Base-by-base conservation (phyloP, 106 monocot species). In the Dioscorea zingiberensis region DNA sequence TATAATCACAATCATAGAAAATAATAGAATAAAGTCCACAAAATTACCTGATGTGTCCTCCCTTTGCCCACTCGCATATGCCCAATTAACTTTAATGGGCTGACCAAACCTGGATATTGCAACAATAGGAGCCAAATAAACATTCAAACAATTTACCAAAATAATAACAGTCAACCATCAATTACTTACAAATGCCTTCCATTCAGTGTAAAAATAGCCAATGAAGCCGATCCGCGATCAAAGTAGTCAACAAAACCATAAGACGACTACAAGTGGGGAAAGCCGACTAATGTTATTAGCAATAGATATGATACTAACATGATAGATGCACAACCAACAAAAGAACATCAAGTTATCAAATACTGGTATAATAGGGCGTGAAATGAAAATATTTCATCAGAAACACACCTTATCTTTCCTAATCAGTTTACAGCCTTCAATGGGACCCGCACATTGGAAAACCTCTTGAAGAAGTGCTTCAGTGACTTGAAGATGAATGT, bases 361-460 rank as follows among this genome's bases (percentile, higher is more conserved):
- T 23, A 14, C 21, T 46, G 21, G 26, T 44, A 29, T 19, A 53
- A 15, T 53, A 18, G 16, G 19, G 4, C 16, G 14, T 53, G 16
- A 19, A 18, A 16, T 53, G 19, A 53, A 13, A 4, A 53, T 18
- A 53, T 1, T 18, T 4, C 51, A 18, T 22, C 0, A 22, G 15
- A 26, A 46, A 24, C 32, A 69, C 38, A 85, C 85, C 89, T 90
- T 90, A 32, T 90, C 85, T 63, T 90, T 90, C 67, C 87, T 77
- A 25, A 93, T 87, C 22, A 87, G 87, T 63, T 93, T 93, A 75
- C 92, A 93, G 47, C 92, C 87, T 81, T 93, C 93, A 67, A 93
- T 65, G 18, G 63, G 75, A 65, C 93, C 93, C 65, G 81, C 80
- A 73, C 82, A 85, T 53, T 67, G 77, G 29, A 93, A 93, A 54